Base-by-base conservation (phyloP, 78 protist genomes). In the Protostelium mycophagum region DNA sequence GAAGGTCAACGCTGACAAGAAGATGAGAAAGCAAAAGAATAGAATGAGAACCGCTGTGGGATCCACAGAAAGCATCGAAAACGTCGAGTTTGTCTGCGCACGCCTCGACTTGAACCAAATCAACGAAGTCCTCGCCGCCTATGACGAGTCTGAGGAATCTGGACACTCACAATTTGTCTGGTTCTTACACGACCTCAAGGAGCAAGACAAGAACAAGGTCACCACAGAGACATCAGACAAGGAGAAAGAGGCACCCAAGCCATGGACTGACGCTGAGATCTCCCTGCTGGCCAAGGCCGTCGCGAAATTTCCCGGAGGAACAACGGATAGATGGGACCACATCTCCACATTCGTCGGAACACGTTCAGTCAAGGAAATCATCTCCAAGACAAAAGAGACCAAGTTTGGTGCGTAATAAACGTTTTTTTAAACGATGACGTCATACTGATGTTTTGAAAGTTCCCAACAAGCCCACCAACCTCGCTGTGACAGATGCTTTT, bases 251-350 rank as follows among this genome's bases (percentile, higher is more conserved):
- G 38, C 34, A 34, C 87, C 91, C 28, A 91, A 34, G 36, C 39
- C 89, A 1, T 95, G 97, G 97, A 92, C 97, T 0, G 93, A 88
- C 38, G 92, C 94, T 1, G 97, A 95, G 92, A 37, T 88, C 29
- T 63, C 94, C 5, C 91, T 73, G 88, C 88, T 95, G 63, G 89
- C 96, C 36, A 95, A 93, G 63, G 97, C 96, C 37, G 88, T 95
- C 10, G 90, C 94, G 84, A 91, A 91, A 38, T 93, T 34, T 86
- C 97, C 95, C 38, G 90, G 86, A 36, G 93, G 93, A 83, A 28
- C 37, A 28, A 38, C 28, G 38, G 87, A 92, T 35, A 87, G 97
- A 85, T 95, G 97, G 97, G 93, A 94, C 88, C 84, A 37, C 1
- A 85, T 95, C 83, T 86, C 97, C 1, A 5, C 89, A 1, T 83